Conservation (phyloP, 139 green algal species). For the Ettlia oleoabundans region DNA sequence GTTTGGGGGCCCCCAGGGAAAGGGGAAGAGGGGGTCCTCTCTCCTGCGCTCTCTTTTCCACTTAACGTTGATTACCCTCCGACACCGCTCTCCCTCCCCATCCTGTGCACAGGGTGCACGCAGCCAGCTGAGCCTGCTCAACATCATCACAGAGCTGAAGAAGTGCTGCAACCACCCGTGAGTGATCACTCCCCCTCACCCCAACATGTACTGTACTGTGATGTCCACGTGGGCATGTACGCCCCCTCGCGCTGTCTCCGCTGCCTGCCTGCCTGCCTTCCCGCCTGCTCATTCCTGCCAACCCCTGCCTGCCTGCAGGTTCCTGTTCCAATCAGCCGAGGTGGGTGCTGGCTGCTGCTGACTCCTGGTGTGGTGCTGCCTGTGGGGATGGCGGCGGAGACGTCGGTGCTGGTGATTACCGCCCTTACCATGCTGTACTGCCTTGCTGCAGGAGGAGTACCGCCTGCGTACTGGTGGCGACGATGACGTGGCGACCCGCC, state of each 20-base stretch:
- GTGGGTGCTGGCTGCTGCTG: no score
- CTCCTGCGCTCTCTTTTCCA: neutral
- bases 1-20: no score
- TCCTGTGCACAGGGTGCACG: slow-evolving; percentile 43
- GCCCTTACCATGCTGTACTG: no score
- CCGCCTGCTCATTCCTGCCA: neutral
- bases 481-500: slow-evolving; percentile 64
- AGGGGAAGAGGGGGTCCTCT: neutral
- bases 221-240: neutral
- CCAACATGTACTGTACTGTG: neutral
- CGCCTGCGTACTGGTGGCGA: slow-evolving; percentile 54
- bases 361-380: no score
- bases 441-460: no score
- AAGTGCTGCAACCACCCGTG: slow-evolving; percentile 96
- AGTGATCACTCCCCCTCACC: slow-evolving; percentile 42
- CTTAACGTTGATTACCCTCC: no score
- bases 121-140: slow-evolving; percentile 80
- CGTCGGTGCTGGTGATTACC: no score
- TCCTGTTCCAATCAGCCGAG: slow-evolving; percentile 88
- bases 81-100: no score
- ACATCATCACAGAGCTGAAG: slow-evolving; percentile 94
- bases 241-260: neutral
- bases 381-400: no score
- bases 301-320: slow-evolving; percentile 26
- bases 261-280: neutral